Percentiles rank a stretch among this genome's conserved stretches.
Conservation (phyloP, 176 grass and related monocot genomes). For the Elaeis guineensis region DNA sequence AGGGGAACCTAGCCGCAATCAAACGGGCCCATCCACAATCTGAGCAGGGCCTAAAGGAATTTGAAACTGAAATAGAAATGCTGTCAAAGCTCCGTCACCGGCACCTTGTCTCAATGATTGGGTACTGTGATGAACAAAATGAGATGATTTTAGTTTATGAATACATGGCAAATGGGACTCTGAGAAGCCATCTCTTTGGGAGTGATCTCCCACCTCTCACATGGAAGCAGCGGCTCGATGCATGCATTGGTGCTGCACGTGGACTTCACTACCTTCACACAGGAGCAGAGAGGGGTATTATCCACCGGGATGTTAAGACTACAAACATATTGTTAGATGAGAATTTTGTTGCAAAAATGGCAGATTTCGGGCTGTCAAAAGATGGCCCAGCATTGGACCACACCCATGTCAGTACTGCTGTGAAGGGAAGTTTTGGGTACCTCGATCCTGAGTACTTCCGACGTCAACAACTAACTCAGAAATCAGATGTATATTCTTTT, state of each 20-base stretch:
- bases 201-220: constrained; percentile 7
- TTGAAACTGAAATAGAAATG: constrained; percentile 17
- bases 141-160: constrained; percentile 20
- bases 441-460: constrained; percentile 17
- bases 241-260: constrained; percentile 8
- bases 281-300: constrained; percentile 8
- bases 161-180: constrained; percentile 18
- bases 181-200: constrained; percentile 16
- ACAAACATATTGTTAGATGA: constrained; percentile 15
- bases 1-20: constrained; percentile 2
- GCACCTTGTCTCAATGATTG: constrained; percentile 13
- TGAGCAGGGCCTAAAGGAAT: constrained; percentile 16
- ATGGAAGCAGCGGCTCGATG: constrained; percentile 14
- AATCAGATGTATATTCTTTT: constrained; percentile 18
- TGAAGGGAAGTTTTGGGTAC: constrained; percentile 20
- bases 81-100: constrained; percentile 16
- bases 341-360: constrained; percentile 17
- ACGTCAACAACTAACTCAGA: constrained; percentile 14
- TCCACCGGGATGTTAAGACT: constrained; percentile 21
- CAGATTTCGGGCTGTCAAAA: constrained; percentile 15
- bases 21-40: constrained; percentile 9
- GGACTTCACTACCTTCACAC: constrained; percentile 18
- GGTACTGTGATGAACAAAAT: constrained; percentile 7
- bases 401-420: constrained; percentile 14
- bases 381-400: constrained; percentile 13